Conservation (phyloP, 257 asterid genomes). For the Solanum pinnatisectum region DNA sequence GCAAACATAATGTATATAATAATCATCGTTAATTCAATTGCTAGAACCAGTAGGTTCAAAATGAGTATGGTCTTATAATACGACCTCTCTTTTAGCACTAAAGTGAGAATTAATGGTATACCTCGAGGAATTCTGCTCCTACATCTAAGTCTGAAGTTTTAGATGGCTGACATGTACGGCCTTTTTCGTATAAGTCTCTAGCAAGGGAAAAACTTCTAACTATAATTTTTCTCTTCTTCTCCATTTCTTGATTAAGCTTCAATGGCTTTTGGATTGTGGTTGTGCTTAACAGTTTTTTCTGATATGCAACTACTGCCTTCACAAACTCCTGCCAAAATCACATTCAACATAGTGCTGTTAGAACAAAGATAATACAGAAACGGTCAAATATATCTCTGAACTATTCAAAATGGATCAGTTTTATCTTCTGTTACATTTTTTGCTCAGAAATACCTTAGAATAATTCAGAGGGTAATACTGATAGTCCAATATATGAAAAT, state of each 20-base stretch:
- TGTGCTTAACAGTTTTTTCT: slow-evolving; percentile 21
- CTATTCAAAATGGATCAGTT: not conserved
- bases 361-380: not conserved
- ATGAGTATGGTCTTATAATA: not conserved
- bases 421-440: not conserved
- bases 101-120: not conserved
- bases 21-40: not conserved
- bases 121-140: slow-evolving; percentile 33
- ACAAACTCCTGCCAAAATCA: slow-evolving; percentile 27
- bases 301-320: slow-evolving; percentile 35
- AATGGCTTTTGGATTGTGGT: slow-evolving; percentile 6
- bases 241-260: slow-evolving; percentile 34
- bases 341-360: not conserved
- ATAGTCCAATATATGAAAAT: not conserved
- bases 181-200: slow-evolving; percentile 15
- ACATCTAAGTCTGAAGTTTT: slow-evolving; percentile 15
- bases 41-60: not conserved
- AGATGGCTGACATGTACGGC: not conserved
- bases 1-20: not conserved
- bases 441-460: not conserved
- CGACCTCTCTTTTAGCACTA: not conserved
- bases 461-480: not conserved
- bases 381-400: not conserved
- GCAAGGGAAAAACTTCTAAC: slow-evolving; percentile 32
- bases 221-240: slow-evolving; percentile 27